Evolutionary conservation across 805 yeast genomes (phyloP), one percentile per base, ranked within the genome.

Genomic region (Starmerella gropengiesseri): DNA sequence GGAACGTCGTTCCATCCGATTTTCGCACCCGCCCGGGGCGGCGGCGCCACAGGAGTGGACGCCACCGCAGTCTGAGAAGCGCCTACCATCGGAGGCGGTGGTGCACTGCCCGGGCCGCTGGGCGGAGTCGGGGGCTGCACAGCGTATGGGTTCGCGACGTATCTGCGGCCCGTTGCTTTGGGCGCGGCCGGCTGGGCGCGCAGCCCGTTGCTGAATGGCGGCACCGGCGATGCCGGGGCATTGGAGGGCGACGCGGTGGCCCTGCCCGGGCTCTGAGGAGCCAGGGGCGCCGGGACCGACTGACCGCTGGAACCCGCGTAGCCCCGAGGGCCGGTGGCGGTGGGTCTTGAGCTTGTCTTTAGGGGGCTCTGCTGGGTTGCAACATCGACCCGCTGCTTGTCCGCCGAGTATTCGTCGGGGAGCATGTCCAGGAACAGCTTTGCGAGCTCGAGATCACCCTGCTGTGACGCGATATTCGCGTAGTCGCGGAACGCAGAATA

Each of bases 371-470:
- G 60, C 37, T 70, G 71, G 13, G 76, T 67, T 7, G 94, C 94
- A 52, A 74, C 76, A 36, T 69, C 50, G 16, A 89, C 78, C 54
- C 98, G 77, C 49, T 82, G 87, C 60, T 78, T 82, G 56, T 84
- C 95, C 32, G 72, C 59, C 4, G 62, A 54, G 53, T 78, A 75
- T 41, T 75, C 75, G 34, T 73, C 75, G 11, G 97, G 94, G 55
- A 91, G 67, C 47, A 80, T 67, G 34, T 68, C 67, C 57, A 89
- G 69, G 51, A 82, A 75, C 51, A 70, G 73, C 45, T 68, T 71
- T 1, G 97, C 96, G 51, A 89, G 66, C 8, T 80, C 93, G 53
- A 84, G 78, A 50, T 82, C 77, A 21, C 96, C 97, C 56, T 71
- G 77, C 21, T 85, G 76, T 4, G 94, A 80, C 44, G 86, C 77